These are phyloP conservation scores for Sporobolomyces roseus DNA, from an alignment of 768 basidiomycete species.

Conservation along the genomic window DNA sequence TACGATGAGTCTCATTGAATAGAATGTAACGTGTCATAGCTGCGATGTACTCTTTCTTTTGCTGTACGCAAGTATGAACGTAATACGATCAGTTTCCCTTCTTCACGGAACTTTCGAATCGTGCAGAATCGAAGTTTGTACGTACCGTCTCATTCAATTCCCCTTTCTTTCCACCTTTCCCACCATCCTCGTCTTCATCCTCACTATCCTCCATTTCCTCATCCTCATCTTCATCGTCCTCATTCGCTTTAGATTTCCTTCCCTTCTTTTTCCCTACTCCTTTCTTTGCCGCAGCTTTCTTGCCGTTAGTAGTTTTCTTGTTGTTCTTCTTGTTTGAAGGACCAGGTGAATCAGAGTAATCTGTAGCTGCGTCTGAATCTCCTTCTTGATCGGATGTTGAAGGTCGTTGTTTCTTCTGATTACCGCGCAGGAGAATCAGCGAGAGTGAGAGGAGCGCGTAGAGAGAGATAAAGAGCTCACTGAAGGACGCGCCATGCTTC, in stretches of 20 bases:
- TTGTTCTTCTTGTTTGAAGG: neutral
- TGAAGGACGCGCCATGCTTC: neutral
- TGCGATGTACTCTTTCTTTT: slow-evolving; percentile 62
- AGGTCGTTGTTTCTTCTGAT: slow-evolving; percentile 7
- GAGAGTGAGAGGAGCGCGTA: neutral
- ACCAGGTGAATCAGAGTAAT: slow-evolving; percentile 12
- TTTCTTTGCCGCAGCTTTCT: neutral
- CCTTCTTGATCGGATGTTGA: neutral
- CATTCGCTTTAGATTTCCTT: neutral
- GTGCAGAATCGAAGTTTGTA: neutral
- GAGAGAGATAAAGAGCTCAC: neutral
- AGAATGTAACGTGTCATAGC: slow-evolving; percentile 75
- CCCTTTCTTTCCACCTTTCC: slow-evolving; percentile 12
- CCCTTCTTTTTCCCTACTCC: slow-evolving; percentile 1
- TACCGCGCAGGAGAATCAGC: neutral
- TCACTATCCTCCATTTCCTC: neutral
- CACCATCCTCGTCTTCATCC: neutral
- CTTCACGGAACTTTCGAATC: too few species aligned
- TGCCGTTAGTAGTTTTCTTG: too few species aligned
- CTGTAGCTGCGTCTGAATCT: slow-evolving; percentile 7
- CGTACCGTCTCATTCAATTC: slow-evolving; percentile 30
- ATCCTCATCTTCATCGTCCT: neutral
- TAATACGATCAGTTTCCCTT: neutral
- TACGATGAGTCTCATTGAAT: slow-evolving; percentile 69
- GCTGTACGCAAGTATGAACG: slow-evolving; percentile 52